These are phyloP conservation scores for Helianthus tuberosus DNA, from an alignment of 129 eudicot genomes.

Conservation along the genomic window DNA sequence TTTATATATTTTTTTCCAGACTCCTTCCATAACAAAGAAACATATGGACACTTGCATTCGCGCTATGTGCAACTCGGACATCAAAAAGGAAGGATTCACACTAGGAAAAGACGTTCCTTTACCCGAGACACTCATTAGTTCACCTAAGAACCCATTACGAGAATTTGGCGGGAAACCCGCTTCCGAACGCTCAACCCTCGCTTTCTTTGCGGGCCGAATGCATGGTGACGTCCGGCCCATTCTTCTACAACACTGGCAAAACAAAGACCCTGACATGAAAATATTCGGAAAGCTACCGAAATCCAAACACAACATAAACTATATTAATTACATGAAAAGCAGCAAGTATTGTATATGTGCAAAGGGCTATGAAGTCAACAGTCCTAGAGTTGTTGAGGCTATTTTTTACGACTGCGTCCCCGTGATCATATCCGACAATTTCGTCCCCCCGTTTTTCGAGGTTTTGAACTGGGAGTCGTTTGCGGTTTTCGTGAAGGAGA, in stretches of 20 bases:
- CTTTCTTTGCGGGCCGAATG: slow-evolving; percentile 87
- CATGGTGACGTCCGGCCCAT: slow-evolving; percentile 69
- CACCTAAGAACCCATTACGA: slow-evolving; percentile 46
- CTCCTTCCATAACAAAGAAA: slow-evolving; percentile 63
- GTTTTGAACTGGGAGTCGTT: slow-evolving; percentile 73
- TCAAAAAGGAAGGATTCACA: slow-evolving; percentile 72
- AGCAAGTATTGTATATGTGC: slow-evolving; percentile 84
- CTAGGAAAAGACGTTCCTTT: slow-evolving; percentile 88
- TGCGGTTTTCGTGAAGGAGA: slow-evolving; percentile 68
- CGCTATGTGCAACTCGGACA: slow-evolving; percentile 85
- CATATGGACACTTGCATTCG: slow-evolving; percentile 62
- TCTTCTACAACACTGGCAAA: slow-evolving; percentile 58
- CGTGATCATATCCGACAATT: slow-evolving; percentile 74
- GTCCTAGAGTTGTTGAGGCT: slow-evolving; percentile 87
- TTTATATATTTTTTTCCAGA: slow-evolving; percentile 44
- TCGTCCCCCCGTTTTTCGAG: slow-evolving; percentile 79
- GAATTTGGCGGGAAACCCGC: slow-evolving; percentile 66
- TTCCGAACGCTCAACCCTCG: slow-evolving; percentile 58
- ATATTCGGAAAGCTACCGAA: slow-evolving; percentile 49
- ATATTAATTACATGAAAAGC: slow-evolving; percentile 55
- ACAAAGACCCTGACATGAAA: slow-evolving; percentile 83
- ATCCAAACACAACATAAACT: slow-evolving; percentile 41
- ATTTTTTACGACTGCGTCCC: slow-evolving; percentile 77
- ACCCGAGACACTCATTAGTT: slow-evolving; percentile 67
- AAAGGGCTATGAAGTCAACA: slow-evolving; percentile 79